Evolutionary conservation across 2,329 filamentous ascomycete species (phyloP).

Genomic region (Calonectria montana): DNA sequence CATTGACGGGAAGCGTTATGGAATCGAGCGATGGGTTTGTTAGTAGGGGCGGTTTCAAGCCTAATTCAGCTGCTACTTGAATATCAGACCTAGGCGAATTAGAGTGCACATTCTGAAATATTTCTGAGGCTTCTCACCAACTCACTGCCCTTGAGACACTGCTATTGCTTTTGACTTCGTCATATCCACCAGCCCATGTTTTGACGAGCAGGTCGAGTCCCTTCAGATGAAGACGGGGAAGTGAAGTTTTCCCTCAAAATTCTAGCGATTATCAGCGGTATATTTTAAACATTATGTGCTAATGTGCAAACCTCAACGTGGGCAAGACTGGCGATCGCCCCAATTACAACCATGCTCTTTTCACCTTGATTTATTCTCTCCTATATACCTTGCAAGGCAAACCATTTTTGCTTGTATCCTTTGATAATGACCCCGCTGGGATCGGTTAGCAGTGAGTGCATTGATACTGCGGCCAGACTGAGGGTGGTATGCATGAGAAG

Average conservation of each 20-base stretch:
- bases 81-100: constrained; percentile 24
- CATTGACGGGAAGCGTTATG: constrained; percentile 18
- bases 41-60: constrained; percentile 23
- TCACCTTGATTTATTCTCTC: constrained; percentile 11
- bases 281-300: neutral
- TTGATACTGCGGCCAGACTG: constrained; percentile 23
- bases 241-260: constrained; percentile 25
- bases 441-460: constrained; percentile 16
- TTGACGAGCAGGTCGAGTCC: constrained; percentile 21
- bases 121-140: constrained; percentile 9
- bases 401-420: constrained; percentile 22
- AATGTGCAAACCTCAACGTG: constrained; percentile 23
- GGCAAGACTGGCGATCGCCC: constrained; percentile 28
- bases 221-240: constrained; percentile 21
- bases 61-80: constrained; percentile 26
- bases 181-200: constrained; percentile 18
- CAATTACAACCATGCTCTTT: constrained; percentile 18
- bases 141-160: constrained; percentile 27
- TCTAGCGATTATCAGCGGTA: constrained; percentile 3
- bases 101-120: neutral
- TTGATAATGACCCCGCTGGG: constrained; percentile 9
- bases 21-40: constrained; percentile 18
- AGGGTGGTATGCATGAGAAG: constrained; percentile 32
- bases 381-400: constrained; percentile 21
- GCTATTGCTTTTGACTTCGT: constrained; percentile 18